phyloP scores from a whole-genome alignment of 371 early-diverging fungal genomes.

The Mortierella sp. region DNA sequence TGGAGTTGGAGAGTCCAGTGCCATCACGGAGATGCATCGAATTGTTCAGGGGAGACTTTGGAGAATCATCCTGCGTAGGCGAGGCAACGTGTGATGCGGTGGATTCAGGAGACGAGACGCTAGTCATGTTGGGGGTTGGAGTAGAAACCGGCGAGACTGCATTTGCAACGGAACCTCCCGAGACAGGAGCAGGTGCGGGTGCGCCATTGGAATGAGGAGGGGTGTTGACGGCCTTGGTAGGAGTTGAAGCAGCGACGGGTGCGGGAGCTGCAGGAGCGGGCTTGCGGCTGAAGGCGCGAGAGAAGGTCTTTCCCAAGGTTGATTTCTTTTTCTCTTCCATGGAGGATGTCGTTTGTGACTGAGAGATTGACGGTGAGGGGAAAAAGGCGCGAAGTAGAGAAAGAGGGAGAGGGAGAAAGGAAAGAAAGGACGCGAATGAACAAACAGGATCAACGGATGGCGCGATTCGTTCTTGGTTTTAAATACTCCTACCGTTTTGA shows the following conservation, averaged over 20 bases:
- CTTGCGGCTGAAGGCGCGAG: slow-evolving; percentile 48
- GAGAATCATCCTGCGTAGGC: slow-evolving; percentile 15
- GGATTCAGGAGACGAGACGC: slow-evolving; percentile 29
- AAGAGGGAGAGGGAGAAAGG: neutral
- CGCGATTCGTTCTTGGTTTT: no score
- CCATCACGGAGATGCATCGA: slow-evolving; percentile 36
- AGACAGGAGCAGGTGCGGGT: slow-evolving; percentile 2
- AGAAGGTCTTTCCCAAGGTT: slow-evolving; percentile 45
- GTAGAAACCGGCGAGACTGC: slow-evolving; percentile 28
- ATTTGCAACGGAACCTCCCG: neutral
- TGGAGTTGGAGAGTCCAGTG: slow-evolving; percentile 37
- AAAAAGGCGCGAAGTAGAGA: slow-evolving; percentile 1
- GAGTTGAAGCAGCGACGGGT: slow-evolving; percentile 14
- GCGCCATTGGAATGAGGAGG: slow-evolving; percentile 5
- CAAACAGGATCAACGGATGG: no score
- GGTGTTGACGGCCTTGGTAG: slow-evolving; percentile 3
- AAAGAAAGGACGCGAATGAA: slow-evolving; percentile 8
- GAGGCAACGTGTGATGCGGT: slow-evolving; percentile 19
- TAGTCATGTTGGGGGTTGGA: slow-evolving; percentile 20
- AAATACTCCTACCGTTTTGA: no score
- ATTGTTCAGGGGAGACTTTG: slow-evolving; percentile 22
- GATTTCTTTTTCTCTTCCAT: slow-evolving; percentile 53
- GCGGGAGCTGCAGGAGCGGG: slow-evolving; percentile 2
- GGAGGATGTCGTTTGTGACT: neutral
- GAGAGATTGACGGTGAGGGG: no score